These are phyloP conservation scores for Fusarium chlamydosporum DNA, from an alignment of 2,329 filamentous ascomycete species.

Conservation along the genomic window DNA sequence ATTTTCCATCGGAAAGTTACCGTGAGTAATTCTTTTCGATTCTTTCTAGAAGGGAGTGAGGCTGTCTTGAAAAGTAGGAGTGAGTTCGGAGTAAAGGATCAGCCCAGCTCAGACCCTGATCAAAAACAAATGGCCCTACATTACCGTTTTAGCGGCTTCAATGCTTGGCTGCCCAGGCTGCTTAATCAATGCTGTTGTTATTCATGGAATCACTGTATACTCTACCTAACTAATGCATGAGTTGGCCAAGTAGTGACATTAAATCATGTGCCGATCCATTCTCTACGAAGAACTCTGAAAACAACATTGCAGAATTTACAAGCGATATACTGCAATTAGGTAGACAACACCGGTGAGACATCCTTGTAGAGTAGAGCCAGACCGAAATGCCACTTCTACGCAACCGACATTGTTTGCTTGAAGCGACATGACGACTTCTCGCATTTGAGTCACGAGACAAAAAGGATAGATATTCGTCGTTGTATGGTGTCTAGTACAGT, in stretches of 20 bases:
- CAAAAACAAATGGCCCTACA: background rate
- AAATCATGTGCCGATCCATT: background rate
- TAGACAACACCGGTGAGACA: background rate
- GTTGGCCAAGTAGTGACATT: background rate
- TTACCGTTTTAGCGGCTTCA: background rate
- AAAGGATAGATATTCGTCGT: background rate
- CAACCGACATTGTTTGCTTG: background rate
- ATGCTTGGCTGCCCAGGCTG: background rate
- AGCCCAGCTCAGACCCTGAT: background rate
- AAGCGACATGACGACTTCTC: background rate
- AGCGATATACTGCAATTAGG: background rate
- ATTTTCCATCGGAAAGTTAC: slow-evolving; percentile 26
- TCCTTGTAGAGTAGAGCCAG: too few relatives aligned
- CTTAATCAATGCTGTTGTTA: background rate
- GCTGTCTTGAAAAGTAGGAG: slow-evolving; percentile 1
- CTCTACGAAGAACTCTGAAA: background rate
- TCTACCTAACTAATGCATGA: background rate
- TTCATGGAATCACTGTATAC: background rate
- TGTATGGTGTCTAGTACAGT: background rate
- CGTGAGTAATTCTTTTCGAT: slow-evolving; percentile 21
- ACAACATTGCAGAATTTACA: background rate
- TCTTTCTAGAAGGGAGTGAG: slow-evolving; percentile 33
- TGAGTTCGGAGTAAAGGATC: background rate
- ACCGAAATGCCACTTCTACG: too few relatives aligned
- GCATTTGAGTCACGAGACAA: too few relatives aligned